Evolutionary conservation across 2,329 filamentous ascomycete genomes (phyloP).

Genomic region (Escovopsis sp.): DNA sequence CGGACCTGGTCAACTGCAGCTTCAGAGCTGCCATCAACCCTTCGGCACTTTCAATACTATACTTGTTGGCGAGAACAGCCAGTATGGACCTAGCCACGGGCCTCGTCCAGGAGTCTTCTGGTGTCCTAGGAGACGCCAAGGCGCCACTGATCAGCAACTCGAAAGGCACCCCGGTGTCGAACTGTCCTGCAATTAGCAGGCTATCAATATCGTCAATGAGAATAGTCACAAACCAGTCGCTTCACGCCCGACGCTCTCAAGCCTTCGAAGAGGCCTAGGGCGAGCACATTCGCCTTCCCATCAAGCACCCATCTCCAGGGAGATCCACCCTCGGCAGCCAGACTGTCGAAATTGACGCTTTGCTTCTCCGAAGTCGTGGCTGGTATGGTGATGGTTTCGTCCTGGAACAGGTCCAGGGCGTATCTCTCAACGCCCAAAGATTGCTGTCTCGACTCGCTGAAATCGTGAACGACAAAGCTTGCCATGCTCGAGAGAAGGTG

Average conservation of each 20-base stretch:
- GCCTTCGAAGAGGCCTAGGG: constrained; percentile 23
- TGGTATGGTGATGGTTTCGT: constrained; percentile 13
- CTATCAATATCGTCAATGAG: neutral
- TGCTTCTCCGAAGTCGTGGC: constrained; percentile 4
- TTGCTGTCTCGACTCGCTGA: constrained; percentile 23
- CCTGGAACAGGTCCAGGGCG: constrained; percentile 24
- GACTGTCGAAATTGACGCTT: neutral
- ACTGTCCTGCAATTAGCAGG: constrained; percentile 10
- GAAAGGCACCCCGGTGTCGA: constrained; percentile 21
- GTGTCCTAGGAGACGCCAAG: constrained; percentile 2
- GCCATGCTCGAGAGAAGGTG: constrained; percentile 22
- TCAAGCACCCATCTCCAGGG: constrained; percentile 20
- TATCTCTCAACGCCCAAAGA: constrained; percentile 18
- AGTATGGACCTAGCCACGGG: constrained; percentile 22
- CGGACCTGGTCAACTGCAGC: constrained; percentile 9
- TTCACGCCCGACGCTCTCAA: constrained; percentile 20
- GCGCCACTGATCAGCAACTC: constrained; percentile 17
- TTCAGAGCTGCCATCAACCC: constrained; percentile 15
- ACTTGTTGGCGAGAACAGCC: constrained; percentile 30
- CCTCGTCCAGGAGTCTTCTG: constrained; percentile 8
- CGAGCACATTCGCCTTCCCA: constrained; percentile 19
- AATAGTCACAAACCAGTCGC: constrained; percentile 17
- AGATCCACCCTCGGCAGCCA: neutral
- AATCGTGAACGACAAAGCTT: constrained; percentile 21
- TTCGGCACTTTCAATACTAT: constrained; percentile 20